These are phyloP conservation scores for Phylloporus sp. DNA, from an alignment of 768 basidiomycete genomes.

Conservation along the genomic window DNA sequence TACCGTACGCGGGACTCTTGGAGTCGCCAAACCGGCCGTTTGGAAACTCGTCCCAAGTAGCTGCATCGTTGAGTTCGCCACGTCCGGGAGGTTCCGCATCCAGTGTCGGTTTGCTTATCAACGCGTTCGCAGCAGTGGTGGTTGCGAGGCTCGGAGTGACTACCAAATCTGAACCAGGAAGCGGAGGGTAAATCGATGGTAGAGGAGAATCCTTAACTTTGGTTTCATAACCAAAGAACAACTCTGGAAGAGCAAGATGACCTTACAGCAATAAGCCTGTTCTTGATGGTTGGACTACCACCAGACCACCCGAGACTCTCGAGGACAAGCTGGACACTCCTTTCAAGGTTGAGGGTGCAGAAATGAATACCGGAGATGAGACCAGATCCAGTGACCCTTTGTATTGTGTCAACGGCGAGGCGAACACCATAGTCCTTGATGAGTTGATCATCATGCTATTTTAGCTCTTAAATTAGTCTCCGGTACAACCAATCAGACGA, in stretches of 20 bases:
- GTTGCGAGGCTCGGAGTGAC: constrained; percentile 66
- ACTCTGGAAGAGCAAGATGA: constrained; percentile 8
- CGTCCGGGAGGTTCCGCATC: constrained; percentile 54
- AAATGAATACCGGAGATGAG: constrained; percentile 79
- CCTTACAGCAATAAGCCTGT: constrained; percentile 64
- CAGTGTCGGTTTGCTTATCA: constrained; percentile 45
- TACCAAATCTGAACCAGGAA: constrained; percentile 35
- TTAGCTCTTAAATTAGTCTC: not conserved
- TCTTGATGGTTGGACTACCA: constrained; percentile 38
- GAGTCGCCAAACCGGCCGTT: constrained; percentile 98
- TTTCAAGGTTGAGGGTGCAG: constrained; percentile 96
- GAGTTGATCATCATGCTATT: constrained; percentile 86
- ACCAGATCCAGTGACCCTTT: constrained; percentile 48
- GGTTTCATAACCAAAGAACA: constrained; percentile 1
- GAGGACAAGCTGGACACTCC: constrained; percentile 83
- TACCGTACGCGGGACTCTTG: constrained; percentile 93
- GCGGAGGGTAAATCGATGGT: constrained; percentile 26
- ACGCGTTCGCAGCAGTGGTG: constrained; percentile 51
- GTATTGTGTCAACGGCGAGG: constrained; percentile 78
- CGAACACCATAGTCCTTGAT: constrained; percentile 94
- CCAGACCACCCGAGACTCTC: constrained; percentile 74
- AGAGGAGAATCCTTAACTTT: constrained; percentile 38
- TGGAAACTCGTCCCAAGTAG: constrained; percentile 93
- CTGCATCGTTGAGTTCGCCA: constrained; percentile 71
- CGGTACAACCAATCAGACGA: not conserved